Evolutionary conservation across 2,329 filamentous ascomycete genomes (phyloP).

Genomic region (Cladosporium oxysporum): DNA sequence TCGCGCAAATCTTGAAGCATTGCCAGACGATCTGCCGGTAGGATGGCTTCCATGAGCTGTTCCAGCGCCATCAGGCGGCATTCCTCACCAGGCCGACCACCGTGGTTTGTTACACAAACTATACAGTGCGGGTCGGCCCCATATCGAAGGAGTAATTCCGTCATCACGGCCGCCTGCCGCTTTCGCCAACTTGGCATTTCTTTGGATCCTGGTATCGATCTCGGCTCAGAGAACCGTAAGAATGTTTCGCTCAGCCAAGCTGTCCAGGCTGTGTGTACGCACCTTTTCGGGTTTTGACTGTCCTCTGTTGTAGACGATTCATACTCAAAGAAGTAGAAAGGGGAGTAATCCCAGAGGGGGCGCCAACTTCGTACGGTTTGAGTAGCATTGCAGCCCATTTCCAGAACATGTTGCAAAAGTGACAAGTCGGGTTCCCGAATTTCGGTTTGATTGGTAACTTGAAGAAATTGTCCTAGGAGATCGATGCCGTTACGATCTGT

Average conservation of each 20-base stretch:
- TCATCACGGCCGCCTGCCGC: background rate
- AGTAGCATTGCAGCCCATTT: background rate
- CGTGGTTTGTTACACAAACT: background rate
- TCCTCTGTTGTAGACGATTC: too few species aligned
- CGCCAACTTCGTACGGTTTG: too few species aligned
- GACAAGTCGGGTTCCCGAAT: background rate
- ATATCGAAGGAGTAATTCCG: background rate
- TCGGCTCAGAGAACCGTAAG: background rate
- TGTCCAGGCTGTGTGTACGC: background rate
- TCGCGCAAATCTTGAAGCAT: background rate
- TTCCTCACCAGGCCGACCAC: fast-evolving
- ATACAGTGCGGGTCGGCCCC: background rate
- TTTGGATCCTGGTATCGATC: too few species aligned
- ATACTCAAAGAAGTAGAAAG: too few species aligned
- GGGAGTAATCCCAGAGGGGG: too few species aligned
- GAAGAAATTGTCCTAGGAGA: background rate
- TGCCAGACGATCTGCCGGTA: background rate
- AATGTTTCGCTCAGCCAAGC: background rate
- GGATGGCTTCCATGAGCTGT: background rate
- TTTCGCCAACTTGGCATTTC: background rate
- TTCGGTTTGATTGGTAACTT: too few species aligned
- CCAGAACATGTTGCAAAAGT: background rate
- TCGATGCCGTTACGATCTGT: background rate
- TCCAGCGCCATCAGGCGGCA: background rate
- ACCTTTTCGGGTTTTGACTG: too few species aligned